These are phyloP conservation scores for Euphorbia peplus DNA, from an alignment of 345 rosid species.

Conservation along the genomic window DNA sequence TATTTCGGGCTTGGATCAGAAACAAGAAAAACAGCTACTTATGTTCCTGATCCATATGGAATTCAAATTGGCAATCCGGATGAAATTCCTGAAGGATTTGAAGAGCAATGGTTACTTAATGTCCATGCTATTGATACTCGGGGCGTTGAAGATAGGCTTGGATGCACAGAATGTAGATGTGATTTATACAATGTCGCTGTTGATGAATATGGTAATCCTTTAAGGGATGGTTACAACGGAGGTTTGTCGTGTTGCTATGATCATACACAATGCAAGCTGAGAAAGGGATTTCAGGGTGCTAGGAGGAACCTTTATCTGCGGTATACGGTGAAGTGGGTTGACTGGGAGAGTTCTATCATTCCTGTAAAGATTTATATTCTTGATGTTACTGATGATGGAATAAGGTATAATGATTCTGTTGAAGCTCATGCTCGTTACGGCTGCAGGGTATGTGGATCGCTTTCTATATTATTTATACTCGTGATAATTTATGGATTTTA, in stretches of 20 bases:
- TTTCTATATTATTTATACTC: too few relatives aligned
- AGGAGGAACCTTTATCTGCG: constrained; percentile 52
- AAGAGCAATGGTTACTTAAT: constrained; percentile 72
- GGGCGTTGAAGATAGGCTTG: constrained; percentile 64
- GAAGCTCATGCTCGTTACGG: constrained; percentile 35
- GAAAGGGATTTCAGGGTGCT: constrained; percentile 45
- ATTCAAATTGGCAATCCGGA: constrained; percentile 64
- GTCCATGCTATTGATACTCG: constrained; percentile 88
- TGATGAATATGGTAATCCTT: constrained; percentile 45
- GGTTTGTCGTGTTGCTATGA: constrained; percentile 79
- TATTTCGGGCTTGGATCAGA: constrained; percentile 84
- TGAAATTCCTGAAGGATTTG: constrained; percentile 62
- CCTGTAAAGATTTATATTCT: constrained; percentile 67
- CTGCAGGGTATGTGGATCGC: constrained; percentile 47
- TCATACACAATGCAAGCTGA: constrained; percentile 53
- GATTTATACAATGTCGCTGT: constrained; percentile 67
- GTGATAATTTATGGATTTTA: too few relatives aligned
- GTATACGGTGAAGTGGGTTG: constrained; percentile 71
- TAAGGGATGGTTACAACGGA: constrained; percentile 61
- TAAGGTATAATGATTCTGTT: constrained; percentile 26
- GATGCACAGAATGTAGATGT: constrained; percentile 79
- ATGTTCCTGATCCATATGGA: constrained; percentile 80
- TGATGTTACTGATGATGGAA: constrained; percentile 73
- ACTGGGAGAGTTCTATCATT: constrained; percentile 52
- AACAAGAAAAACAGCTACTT: constrained; percentile 59